These are phyloP conservation scores for Cymbopogon citratus DNA, from an alignment of 176 grass and related monocot genomes.

Conservation along the genomic window DNA sequence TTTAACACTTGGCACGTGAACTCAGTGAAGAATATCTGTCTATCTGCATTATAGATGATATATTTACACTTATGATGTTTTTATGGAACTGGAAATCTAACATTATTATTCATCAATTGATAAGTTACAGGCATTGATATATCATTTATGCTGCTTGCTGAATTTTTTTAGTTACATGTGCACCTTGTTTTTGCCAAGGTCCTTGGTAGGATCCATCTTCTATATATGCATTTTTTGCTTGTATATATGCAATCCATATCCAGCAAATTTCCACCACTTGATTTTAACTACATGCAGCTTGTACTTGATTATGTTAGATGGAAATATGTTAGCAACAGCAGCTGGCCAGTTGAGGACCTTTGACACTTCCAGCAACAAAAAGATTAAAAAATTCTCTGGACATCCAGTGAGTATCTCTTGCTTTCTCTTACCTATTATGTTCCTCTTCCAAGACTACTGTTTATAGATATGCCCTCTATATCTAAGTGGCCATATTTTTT, in stretches of 20 bases:
- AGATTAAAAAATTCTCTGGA: conserved; percentile 85
- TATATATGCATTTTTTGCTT: conserved; percentile 13
- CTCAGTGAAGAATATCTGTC: neutral
- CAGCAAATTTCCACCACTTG: neutral
- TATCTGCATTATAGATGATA: neutral
- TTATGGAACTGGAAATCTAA: neutral
- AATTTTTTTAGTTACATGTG: neutral
- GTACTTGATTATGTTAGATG: conserved; percentile 53
- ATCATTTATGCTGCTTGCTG: neutral
- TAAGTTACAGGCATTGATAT: neutral
- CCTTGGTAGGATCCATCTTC: neutral
- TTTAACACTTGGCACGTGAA: conserved; percentile 3
- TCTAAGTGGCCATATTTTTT: conserved; percentile 15
- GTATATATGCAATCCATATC: neutral
- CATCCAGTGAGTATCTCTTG: conserved; percentile 60
- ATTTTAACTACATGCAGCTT: conserved; percentile 19
- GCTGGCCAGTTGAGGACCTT: conserved; percentile 87
- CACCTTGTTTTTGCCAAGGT: conserved; percentile 14
- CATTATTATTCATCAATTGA: neutral
- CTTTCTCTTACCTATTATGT: neutral
- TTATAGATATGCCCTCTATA: neutral
- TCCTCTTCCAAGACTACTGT: conserved; percentile 11
- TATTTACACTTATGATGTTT: neutral
- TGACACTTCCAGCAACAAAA: conserved; percentile 71
- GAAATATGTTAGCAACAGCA: conserved; percentile 77